Conservation (phyloP, 2,329 filamentous ascomycete species). For the Diaporthe sp. region DNA sequence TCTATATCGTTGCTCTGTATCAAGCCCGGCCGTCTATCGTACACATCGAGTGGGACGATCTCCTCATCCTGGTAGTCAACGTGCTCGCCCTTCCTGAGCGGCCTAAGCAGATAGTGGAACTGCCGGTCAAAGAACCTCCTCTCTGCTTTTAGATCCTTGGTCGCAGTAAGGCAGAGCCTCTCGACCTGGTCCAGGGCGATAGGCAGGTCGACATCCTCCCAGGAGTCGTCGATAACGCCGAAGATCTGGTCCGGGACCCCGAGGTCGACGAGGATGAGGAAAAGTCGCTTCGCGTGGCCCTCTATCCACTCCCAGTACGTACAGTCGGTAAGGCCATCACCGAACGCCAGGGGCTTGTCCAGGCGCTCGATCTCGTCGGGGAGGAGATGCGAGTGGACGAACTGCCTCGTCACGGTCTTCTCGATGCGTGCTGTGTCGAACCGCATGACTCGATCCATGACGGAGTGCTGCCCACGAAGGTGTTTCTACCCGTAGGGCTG, state of each 20-base stretch:
- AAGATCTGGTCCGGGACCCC: constrained; percentile 82
- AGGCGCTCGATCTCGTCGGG: constrained; percentile 74
- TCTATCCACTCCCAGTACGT: constrained; percentile 86
- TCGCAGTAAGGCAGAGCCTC: constrained; percentile 71
- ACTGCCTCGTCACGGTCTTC: constrained; percentile 76
- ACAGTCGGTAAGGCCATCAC: constrained; percentile 76
- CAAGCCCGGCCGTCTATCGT: constrained; percentile 68
- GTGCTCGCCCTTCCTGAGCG: constrained; percentile 72
- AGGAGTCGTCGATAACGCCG: constrained; percentile 79
- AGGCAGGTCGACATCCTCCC: constrained; percentile 83
- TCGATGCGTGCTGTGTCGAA: constrained; percentile 81
- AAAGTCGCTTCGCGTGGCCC: constrained; percentile 76
- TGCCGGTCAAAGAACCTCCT: constrained; percentile 79
- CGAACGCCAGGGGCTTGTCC: constrained; percentile 74
- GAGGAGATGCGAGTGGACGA: constrained; percentile 74
- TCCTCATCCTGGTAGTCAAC: constrained; percentile 76
- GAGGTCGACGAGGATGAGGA: constrained; percentile 78
- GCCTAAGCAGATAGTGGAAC: constrained; percentile 77
- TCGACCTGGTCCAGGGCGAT: constrained; percentile 75
- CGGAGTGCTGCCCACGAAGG: not conserved
- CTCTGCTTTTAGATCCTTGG: constrained; percentile 73
- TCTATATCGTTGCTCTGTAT: constrained; percentile 59
- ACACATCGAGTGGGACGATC: constrained; percentile 76
- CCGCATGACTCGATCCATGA: constrained; percentile 59
- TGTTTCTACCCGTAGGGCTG: constrained; percentile 30